phyloP scores from a whole-genome alignment of 805 yeast genomes.

The Sporopachydermia quercuum region DNA sequence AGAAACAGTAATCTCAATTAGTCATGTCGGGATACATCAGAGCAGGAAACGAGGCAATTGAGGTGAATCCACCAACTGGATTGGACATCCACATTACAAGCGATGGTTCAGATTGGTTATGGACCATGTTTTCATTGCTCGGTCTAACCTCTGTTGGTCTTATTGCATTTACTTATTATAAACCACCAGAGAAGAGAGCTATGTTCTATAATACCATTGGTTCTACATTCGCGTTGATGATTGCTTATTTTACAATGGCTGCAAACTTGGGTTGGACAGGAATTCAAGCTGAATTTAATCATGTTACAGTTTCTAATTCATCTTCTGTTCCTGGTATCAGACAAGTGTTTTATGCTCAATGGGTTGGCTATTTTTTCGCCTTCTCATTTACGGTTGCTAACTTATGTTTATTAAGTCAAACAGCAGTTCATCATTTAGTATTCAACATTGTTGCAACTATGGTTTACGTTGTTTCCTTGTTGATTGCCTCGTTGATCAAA shows the following conservation, averaged over 20 bases:
- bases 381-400: conserved; percentile 6
- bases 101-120: conserved; percentile 27
- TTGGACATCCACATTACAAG: conserved; percentile 18
- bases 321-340: conserved; percentile 18
- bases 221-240: conserved; percentile 23
- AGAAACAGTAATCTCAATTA: no score
- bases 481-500: conserved; percentile 28
- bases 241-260: conserved; percentile 29
- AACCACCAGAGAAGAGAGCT: neutral
- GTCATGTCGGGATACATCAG: conserved; percentile 1
- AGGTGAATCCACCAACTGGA: conserved; percentile 15
- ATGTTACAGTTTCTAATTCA: conserved; percentile 19
- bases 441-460: conserved; percentile 23
- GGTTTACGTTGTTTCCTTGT: conserved; percentile 27
- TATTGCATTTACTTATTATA: neutral
- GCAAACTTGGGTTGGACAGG: conserved; percentile 31
- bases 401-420: conserved; percentile 12
- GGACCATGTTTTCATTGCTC: conserved; percentile 24
- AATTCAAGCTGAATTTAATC: conserved; percentile 25
- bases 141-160: conserved; percentile 10
- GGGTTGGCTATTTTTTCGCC: conserved; percentile 30
- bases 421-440: conserved; percentile 14
- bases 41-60: conserved; percentile 18
- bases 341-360: conserved; percentile 30
- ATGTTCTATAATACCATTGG: conserved; percentile 17